These are phyloP conservation scores for Atalantia buxifolia DNA, from an alignment of 345 rosid genomes.

Conservation along the genomic window DNA sequence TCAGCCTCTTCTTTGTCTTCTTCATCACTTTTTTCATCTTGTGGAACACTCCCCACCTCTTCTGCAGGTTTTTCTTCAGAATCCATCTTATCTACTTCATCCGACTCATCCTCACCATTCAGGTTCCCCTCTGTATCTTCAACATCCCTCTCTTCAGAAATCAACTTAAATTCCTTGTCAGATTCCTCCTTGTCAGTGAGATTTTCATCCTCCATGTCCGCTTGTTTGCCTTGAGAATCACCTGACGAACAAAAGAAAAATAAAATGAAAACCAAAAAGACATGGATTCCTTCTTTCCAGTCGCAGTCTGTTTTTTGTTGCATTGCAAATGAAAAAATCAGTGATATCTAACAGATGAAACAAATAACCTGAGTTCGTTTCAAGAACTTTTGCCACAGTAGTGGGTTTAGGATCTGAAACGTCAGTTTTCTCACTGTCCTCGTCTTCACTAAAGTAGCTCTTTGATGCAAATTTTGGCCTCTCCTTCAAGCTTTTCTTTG, in stretches of 20 bases:
- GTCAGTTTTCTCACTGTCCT: constrained; percentile 43
- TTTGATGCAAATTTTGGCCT: constrained; percentile 27
- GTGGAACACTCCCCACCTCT: constrained; percentile 23
- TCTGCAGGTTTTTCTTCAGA: constrained; percentile 35
- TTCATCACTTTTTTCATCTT: constrained; percentile 33
- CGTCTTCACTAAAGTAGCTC: constrained; percentile 33
- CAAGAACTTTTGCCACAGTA: constrained; percentile 19
- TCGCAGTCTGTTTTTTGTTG: not conserved
- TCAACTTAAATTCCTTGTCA: constrained; percentile 37
- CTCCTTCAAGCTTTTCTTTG: constrained; percentile 55
- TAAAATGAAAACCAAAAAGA: not conserved
- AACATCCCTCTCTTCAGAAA: constrained; percentile 29
- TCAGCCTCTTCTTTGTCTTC: constrained; percentile 41
- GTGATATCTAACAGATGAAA: constrained; percentile 2
- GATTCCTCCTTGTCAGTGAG: constrained; percentile 34
- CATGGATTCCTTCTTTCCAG: not conserved
- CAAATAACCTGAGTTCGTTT: constrained; percentile 36
- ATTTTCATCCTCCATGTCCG: constrained; percentile 30
- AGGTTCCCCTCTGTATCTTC: constrained; percentile 37
- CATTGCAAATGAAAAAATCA: not conserved
- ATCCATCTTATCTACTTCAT: constrained; percentile 46
- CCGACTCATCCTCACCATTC: constrained; percentile 31
- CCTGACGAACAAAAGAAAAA: constrained; percentile 23
- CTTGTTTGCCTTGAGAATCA: constrained; percentile 39
- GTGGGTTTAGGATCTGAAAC: constrained; percentile 37